Percentiles rank a stretch among this genome's conserved stretches.
Evolutionary conservation across 192 early-diverging fungal species (phyloP).

Genomic region (Umbelopsis vinacea): DNA sequence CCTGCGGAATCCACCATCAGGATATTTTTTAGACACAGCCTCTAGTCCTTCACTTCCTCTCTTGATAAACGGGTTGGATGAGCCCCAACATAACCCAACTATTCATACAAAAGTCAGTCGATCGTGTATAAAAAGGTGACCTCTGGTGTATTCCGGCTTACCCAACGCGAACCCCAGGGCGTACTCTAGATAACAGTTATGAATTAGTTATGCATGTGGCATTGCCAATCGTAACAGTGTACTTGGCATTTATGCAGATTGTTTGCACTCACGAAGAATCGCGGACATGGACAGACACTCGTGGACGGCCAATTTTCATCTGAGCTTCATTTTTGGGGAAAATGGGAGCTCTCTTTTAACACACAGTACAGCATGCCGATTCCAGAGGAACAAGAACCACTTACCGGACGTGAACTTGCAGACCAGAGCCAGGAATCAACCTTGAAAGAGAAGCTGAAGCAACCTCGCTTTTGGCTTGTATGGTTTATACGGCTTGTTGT

Average conservation of each 20-base stretch:
- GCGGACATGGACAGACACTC: conserved; percentile 8
- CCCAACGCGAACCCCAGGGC: not conserved
- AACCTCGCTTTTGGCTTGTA: conserved; percentile 1
- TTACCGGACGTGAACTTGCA: not conserved
- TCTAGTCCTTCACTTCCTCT: conserved; percentile 83
- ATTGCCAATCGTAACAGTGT: not conserved
- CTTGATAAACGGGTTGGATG: conserved; percentile 97
- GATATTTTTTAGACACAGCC: conserved; percentile 47
- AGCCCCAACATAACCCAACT: conserved; percentile 93
- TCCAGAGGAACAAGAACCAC: not conserved
- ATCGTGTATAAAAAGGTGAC: too few species aligned
- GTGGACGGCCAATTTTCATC: not conserved
- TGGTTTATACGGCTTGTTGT: conserved; percentile 20
- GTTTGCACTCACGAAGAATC: not conserved
- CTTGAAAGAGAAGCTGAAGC: conserved; percentile 4
- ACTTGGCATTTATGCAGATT: too few species aligned
- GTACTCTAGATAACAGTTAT: not conserved
- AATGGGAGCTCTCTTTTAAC: too few species aligned
- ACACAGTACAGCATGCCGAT: not conserved
- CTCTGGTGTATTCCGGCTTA: not conserved
- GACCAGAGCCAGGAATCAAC: not conserved
- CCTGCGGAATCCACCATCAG: conserved; percentile 48
- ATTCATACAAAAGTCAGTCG: not conserved
- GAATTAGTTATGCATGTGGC: not conserved
- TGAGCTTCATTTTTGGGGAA: too few species aligned